Percentiles rank a stretch among this genome's conserved stretches.
Evolutionary conservation across 768 basidiomycete genomes (phyloP).

Genomic region (Dendrothele bispora): DNA sequence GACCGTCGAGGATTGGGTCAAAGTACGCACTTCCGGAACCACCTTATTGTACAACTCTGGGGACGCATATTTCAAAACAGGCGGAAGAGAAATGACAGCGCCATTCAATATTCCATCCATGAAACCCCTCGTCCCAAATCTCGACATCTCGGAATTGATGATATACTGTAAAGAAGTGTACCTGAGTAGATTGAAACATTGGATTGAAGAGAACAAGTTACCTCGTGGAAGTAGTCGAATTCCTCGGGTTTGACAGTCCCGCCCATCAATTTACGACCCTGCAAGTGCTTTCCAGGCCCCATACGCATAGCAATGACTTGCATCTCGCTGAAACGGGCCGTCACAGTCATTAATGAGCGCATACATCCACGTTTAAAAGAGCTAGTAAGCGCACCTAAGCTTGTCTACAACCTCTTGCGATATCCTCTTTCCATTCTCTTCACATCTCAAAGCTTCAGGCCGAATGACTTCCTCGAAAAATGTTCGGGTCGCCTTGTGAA

Average conservation of each 20-base stretch:
- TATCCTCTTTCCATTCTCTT: slow-evolving; percentile 93
- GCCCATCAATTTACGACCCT: slow-evolving; percentile 72
- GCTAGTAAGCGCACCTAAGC: too few relatives aligned
- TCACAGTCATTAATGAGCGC: background rate
- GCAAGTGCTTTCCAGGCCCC: slow-evolving; percentile 83
- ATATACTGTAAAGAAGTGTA: slow-evolving; percentile 41
- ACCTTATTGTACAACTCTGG: too few relatives aligned
- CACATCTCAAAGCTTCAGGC: slow-evolving; percentile 63
- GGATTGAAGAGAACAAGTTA: background rate
- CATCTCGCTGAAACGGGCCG: slow-evolving; percentile 6
- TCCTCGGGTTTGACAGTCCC: slow-evolving; percentile 70
- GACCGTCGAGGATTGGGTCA: too few relatives aligned
- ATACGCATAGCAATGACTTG: slow-evolving; percentile 78
- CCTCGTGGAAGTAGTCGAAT: too few relatives aligned
- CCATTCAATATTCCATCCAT: slow-evolving; percentile 74
- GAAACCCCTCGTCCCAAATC: slow-evolving; percentile 74
- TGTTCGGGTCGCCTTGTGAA: slow-evolving; percentile 65
- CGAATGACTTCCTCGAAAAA: slow-evolving; percentile 73
- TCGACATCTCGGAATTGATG: slow-evolving; percentile 65
- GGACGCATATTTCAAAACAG: too few relatives aligned
- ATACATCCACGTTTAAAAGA: background rate
- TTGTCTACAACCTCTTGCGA: slow-evolving; percentile 80
- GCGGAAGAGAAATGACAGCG: too few relatives aligned
- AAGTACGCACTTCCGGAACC: too few relatives aligned
- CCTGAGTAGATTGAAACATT: slow-evolving; percentile 33